Percentiles rank a stretch among this genome's conserved stretches.
These are phyloP conservation scores for Nicotiana attenuata DNA, from an alignment of 257 asterid genomes.

Conservation along the genomic window DNA sequence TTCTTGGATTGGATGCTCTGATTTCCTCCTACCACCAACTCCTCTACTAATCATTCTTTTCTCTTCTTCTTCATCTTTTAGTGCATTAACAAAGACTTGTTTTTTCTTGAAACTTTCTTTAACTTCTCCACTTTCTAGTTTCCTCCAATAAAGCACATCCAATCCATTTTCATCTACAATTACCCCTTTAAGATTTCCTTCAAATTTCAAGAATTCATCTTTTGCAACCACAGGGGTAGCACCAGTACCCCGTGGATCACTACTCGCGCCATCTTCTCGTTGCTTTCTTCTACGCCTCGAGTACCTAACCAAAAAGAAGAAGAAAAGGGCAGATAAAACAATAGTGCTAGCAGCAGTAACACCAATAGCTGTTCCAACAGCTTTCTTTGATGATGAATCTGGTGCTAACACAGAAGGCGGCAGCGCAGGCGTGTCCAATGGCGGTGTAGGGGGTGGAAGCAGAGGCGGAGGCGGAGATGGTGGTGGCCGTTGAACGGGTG, in stretches of 20 bases:
- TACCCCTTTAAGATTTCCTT: slow-evolving; percentile 67
- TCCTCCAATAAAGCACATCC: slow-evolving; percentile 90
- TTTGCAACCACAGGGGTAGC: slow-evolving; percentile 18
- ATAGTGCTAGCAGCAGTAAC: slow-evolving; percentile 15
- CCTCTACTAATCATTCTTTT: slow-evolving; percentile 36
- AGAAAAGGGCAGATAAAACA: slow-evolving; percentile 10
- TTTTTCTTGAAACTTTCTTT: slow-evolving; percentile 41
- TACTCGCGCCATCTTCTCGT: background rate
- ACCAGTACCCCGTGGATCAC: background rate
- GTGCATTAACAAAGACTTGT: slow-evolving; percentile 30
- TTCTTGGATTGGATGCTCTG: slow-evolving; percentile 44
- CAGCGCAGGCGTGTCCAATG: background rate
- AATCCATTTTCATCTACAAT: slow-evolving; percentile 87
- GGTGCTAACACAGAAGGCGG: slow-evolving; percentile 17
- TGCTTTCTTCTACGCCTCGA: background rate
- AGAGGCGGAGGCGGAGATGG: slow-evolving; percentile 22
- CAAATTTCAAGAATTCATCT: slow-evolving; percentile 37
- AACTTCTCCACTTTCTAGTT: slow-evolving; percentile 40
- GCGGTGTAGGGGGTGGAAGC: slow-evolving; percentile 20
- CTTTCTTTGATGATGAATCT: slow-evolving; percentile 32
- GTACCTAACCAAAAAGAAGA: slow-evolving; percentile 11
- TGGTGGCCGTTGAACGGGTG: slow-evolving; percentile 4
- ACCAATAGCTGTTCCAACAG: slow-evolving; percentile 42
- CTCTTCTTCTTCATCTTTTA: slow-evolving; percentile 38
- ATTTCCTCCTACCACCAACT: slow-evolving; percentile 19